Evolutionary conservation across 129 eudicot genomes (phyloP).

Genomic region (Saussurea involucrata): DNA sequence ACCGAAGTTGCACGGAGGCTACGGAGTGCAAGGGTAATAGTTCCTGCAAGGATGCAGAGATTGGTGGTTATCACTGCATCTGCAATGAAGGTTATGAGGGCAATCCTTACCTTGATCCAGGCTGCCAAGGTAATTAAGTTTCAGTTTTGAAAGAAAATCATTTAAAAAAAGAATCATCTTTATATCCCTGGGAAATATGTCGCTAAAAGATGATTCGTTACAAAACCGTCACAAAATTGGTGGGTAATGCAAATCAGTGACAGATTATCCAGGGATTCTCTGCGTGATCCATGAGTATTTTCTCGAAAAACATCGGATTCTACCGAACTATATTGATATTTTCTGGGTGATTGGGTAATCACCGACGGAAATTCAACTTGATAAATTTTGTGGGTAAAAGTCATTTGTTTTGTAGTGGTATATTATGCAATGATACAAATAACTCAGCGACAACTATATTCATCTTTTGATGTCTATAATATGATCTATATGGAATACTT

Average conservation of each 20-base stretch:
- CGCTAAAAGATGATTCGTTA: no score
- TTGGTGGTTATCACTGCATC: conserved; percentile 27
- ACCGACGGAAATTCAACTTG: no score
- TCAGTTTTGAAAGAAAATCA: neutral
- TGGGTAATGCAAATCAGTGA: no score
- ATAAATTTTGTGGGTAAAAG: no score
- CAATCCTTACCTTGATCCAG: conserved; percentile 36
- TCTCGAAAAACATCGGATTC: no score
- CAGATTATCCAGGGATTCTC: no score
- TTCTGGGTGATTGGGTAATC: no score
- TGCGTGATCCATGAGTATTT: no score
- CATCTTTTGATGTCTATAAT: neutral
- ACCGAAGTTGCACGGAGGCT: conserved; percentile 12
- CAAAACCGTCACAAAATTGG: no score
- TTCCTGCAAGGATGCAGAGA: conserved; percentile 8
- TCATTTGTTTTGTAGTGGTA: no score
- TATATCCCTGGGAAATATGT: no score
- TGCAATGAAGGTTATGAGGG: conserved; percentile 37
- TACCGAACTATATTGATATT: no score
- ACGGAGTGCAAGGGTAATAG: conserved; percentile 25
- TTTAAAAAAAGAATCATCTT: neutral
- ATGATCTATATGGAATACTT: neutral
- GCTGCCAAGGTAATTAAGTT: conserved; percentile 34
- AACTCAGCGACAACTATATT: neutral
- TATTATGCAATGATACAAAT: neutral